Evolutionary conservation across 306 rosid genomes (phyloP), one percentile per base, ranked within the genome.

Genomic region (Rubus idaeus): DNA sequence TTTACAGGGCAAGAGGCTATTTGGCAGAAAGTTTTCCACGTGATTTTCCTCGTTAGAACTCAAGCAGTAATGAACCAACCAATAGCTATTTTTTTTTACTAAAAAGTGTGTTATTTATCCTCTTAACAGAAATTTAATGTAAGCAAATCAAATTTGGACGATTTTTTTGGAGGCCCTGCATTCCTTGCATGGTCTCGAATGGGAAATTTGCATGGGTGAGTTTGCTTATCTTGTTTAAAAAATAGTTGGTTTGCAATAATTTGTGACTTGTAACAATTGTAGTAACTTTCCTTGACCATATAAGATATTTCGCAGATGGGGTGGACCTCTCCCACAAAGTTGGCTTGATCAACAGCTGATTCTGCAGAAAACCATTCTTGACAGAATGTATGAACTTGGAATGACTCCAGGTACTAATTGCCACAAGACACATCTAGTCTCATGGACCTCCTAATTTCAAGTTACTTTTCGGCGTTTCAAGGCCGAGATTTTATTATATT

Each of bases 171-270:
- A 77, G 98, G 98, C 74, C 98, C 98, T 2, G 98, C 96, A 17
- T 93, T 93, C 84, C 98, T 93, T 80, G 91, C 98, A 8, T 93
- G 98, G 93, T 93, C 96, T 70, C 93, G 97, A 20, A 91, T 93
- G 98, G 98, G 93, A 78, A 93, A 93, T 86, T 83, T 93, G 84
- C 98, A 93, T 30, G 87, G 93, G 98, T 93, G 77, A 93, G 95
- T 77, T 69, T 16, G n/a, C 76, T 13, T 20, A 72, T 66, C 72
- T 85, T 52, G 35, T 10, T 67, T 12, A 23, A 42, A 3, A 4
- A 12, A 37, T 65, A 35, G 53, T 21, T 23, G 52, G 58, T 21
- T 6, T 58, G 37, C 64, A 71, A 11, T 5, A 56, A 40, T 20
- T 41, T 51, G 18, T 9, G 11, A 52, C n/a, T 9, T 12, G 46